phyloP scores from a whole-genome alignment of 2,329 filamentous ascomycete species.

The Xylaria sp. region DNA sequence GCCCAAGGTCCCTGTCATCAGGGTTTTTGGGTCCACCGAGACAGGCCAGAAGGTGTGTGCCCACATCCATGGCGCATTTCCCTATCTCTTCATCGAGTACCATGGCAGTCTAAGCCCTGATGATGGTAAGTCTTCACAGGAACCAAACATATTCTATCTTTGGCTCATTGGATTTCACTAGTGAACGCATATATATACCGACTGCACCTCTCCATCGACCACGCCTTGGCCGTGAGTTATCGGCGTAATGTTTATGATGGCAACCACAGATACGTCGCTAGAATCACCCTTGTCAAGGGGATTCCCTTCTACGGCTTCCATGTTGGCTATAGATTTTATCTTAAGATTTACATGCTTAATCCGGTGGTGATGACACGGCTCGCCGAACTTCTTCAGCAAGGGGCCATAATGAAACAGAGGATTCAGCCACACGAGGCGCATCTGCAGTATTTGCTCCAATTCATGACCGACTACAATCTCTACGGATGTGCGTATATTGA shows the following conservation, averaged over 20 bases:
- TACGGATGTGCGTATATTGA: slow-evolving; percentile 93
- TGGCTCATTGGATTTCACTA: slow-evolving; percentile 48
- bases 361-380: slow-evolving; percentile 87
- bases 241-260: slow-evolving; percentile 78
- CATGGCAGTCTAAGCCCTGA: slow-evolving; percentile 73
- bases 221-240: slow-evolving; percentile 87
- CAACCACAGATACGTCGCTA: slow-evolving; percentile 79
- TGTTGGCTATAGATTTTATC: slow-evolving; percentile 88
- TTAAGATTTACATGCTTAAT: slow-evolving; percentile 95
- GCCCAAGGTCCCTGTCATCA: slow-evolving; percentile 84
- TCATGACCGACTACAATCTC: slow-evolving; percentile 98
- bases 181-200: slow-evolving; percentile 81
- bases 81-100: slow-evolving; percentile 94
- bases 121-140: slow-evolving; percentile 66
- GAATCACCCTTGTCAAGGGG: slow-evolving; percentile 91
- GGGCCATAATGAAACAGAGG: slow-evolving; percentile 82
- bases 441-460: slow-evolving; percentile 90
- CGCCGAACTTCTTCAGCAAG: slow-evolving; percentile 87
- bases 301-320: slow-evolving; percentile 96
- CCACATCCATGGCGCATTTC: slow-evolving; percentile 94
- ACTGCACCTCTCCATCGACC: slow-evolving; percentile 88
- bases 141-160: slow-evolving; percentile 37
- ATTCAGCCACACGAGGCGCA: slow-evolving; percentile 97
- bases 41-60: slow-evolving; percentile 96
- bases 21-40: slow-evolving; percentile 92